These are phyloP conservation scores for Aspergillus sp. DNA, from an alignment of 2,329 filamentous ascomycete species.

Conservation along the genomic window DNA sequence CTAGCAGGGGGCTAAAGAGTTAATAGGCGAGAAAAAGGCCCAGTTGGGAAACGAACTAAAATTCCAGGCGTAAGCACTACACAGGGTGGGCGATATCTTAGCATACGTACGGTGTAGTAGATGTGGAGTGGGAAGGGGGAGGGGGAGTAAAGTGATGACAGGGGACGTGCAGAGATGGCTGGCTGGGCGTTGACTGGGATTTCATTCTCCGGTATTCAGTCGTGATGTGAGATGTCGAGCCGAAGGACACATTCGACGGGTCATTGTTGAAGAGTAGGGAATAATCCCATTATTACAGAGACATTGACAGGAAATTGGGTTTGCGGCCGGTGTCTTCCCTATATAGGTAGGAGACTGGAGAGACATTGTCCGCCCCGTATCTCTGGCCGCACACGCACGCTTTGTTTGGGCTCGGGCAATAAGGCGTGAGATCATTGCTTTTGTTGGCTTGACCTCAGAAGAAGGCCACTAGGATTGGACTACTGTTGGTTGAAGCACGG, in stretches of 20 bases:
- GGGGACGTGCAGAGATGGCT: constrained; percentile 5
- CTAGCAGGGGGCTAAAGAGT: too few relatives aligned
- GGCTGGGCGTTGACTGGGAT: background rate
- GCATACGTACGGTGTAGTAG: too few relatives aligned
- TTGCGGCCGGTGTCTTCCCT: too few relatives aligned
- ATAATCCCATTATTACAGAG: background rate
- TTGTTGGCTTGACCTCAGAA: background rate
- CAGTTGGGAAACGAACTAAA: background rate
- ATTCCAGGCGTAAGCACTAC: background rate
- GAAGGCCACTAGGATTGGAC: background rate
- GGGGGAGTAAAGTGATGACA: background rate
- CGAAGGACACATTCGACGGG: too few relatives aligned
- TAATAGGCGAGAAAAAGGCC: too few relatives aligned
- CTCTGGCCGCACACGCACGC: background rate
- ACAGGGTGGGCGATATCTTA: background rate
- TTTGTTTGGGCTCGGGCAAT: background rate
- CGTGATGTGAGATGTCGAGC: too few relatives aligned
- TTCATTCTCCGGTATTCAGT: background rate
- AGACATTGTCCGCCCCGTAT: background rate
- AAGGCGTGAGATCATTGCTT: background rate
- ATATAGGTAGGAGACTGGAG: background rate
- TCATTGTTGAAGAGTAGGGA: background rate
- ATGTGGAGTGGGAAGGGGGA: background rate
- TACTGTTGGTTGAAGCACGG: background rate
- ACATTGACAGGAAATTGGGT: background rate